phyloP scores from a whole-genome alignment of 1,284 basidiomycete species.

The Trametes pubescens region DNA sequence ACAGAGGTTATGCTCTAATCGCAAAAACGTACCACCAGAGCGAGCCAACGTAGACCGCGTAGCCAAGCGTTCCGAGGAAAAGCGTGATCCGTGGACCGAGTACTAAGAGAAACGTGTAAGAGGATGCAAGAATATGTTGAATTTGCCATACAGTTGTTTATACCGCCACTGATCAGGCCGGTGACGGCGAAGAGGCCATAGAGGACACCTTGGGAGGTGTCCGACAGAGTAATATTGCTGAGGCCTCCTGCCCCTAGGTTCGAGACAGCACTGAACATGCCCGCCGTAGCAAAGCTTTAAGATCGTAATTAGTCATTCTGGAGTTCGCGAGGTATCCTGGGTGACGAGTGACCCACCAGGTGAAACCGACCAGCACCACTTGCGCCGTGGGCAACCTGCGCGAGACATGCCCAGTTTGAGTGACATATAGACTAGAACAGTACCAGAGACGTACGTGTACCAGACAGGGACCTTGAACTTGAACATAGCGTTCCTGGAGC shows the following conservation, averaged over 20 bases:
- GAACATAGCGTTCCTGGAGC: too few relatives aligned
- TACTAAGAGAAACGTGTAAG: conserved; percentile 41
- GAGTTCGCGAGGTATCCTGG: too few relatives aligned
- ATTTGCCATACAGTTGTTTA: conserved; percentile 52
- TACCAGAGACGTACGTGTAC: too few relatives aligned
- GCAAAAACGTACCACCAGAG: conserved; percentile 49
- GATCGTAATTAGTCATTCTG: too few relatives aligned
- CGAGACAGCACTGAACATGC: conserved; percentile 60
- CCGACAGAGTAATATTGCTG: conserved; percentile 50
- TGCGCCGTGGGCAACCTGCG: conserved; percentile 50
- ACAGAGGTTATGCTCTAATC: too few relatives aligned
- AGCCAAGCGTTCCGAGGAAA: conserved; percentile 55
- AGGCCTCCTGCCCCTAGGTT: conserved; percentile 57
- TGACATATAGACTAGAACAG: too few relatives aligned
- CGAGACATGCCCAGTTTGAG: too few relatives aligned
- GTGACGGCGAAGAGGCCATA: conserved; percentile 54
- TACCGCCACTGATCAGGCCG: conserved; percentile 56
- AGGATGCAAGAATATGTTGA: conserved; percentile 13
- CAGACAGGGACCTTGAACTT: too few relatives aligned
- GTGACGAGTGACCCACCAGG: conserved; percentile 50
- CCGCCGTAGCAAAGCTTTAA: conserved; percentile 50
- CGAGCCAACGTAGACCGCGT: conserved; percentile 58
- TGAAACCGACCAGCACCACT: conserved; percentile 52
- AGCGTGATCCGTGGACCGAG: conserved; percentile 58
- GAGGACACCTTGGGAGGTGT: conserved; percentile 52